Evolutionary conservation across 306 rosid genomes (phyloP), one percentile per base, ranked within the genome.

Genomic region (Glycyrrhiza uralensis): DNA sequence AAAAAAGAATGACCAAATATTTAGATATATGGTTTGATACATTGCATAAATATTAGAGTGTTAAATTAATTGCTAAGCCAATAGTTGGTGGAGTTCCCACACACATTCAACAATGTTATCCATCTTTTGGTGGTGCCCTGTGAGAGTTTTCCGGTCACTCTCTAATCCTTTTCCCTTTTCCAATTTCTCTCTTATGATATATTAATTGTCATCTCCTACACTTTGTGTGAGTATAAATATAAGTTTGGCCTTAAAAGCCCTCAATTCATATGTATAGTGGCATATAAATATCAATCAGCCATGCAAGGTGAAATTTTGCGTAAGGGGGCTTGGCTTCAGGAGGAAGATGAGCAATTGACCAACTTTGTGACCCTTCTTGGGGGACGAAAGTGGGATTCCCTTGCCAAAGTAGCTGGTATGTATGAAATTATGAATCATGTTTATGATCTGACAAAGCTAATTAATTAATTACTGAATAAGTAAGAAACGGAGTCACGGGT

Each of bases 341-440:
- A 83, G 77, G 97, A 92, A 81, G 97, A 92, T 62, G 84, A 86
- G 24, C 82, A 54, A 76, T 90, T 89, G 70, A 79, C 74, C 1
- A 71, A 50, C 66, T 85, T 66, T 42, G 89, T 89, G 30, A 29
- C 81, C 2, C 82, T 76, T 32, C 74, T 86, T 47, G 98, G 95
- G 22, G 88, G 54, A 54, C 42, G 83, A 30, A 83, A 81, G 45
- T 92, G 96, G 95, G 96, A 89, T 60, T 79, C 85, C 22, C 80
- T 92, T 18, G 96, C 90, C 28, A 86, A 84, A 71, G 87, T 83
- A 30, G 82, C 97, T 14, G 97, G 92, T 89, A 79, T 54, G 74
- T 42, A 18, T 29, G 11, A 44, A 20, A n/a, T n/a, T n/a, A n/a
- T n/a, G n/a, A n/a, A n/a, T 8, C 30, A 14, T 17, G 44, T 10